Evolutionary conservation across 108 stramenopile species (phyloP).

Genomic region (Cyclostephanos tholiformis): DNA sequence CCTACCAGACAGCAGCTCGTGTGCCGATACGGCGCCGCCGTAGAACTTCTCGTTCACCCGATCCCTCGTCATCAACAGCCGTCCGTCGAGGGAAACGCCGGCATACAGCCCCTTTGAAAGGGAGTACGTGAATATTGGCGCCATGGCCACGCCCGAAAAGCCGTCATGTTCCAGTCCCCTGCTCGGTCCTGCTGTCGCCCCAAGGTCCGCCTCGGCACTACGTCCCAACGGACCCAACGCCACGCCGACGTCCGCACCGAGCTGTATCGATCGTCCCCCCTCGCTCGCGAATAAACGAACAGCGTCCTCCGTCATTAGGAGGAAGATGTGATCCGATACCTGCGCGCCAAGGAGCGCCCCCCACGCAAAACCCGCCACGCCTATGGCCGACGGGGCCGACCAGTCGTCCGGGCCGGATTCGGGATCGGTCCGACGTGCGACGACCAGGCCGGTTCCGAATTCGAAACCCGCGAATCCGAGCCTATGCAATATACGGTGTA

Average conservation of each 20-base stretch:
- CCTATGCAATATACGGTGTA: neutral
- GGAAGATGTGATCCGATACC: conserved; percentile 90
- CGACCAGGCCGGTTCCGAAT: conserved; percentile 89
- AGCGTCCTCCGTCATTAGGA: conserved; percentile 92
- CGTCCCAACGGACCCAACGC: conserved; percentile 94
- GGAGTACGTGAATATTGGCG: conserved; percentile 93
- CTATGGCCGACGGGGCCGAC: conserved; percentile 91
- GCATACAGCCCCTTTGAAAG: conserved; percentile 93
- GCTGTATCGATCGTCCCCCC: conserved; percentile 73
- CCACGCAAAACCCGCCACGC: conserved; percentile 82
- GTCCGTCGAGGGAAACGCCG: conserved; percentile 92
- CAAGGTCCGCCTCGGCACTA: conserved; percentile 85
- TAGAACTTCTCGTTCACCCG: conserved; percentile 97
- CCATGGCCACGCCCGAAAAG: conserved; percentile 46
- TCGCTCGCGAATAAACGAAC: conserved; percentile 66
- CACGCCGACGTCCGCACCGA: conserved; percentile 96
- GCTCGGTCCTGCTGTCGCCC: conserved; percentile 49
- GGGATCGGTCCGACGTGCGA: conserved; percentile 58
- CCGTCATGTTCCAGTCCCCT: conserved; percentile 24
- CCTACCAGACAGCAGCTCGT: conserved; percentile 69
- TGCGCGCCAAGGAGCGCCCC: conserved; percentile 86
- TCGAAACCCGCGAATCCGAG: conserved; percentile 84
- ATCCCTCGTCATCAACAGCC: conserved; percentile 79
- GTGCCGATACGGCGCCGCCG: conserved; percentile 67
- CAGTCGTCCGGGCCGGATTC: conserved; percentile 57